phyloP scores from a whole-genome alignment of 805 yeast species.

The Candida caryicola region DNA sequence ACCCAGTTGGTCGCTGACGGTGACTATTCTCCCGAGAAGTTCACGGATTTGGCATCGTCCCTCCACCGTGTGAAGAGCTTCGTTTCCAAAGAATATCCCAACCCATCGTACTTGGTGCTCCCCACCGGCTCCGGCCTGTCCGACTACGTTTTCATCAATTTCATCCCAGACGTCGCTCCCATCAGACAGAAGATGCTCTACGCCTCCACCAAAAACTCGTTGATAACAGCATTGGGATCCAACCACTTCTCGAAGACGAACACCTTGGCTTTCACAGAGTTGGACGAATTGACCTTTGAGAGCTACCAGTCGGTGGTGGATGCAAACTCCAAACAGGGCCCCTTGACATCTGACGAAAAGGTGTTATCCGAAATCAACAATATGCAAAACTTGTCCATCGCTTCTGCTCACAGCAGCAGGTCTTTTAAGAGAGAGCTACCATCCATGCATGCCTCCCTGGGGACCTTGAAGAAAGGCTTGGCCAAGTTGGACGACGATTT shows the following conservation, averaged over 20 bases:
- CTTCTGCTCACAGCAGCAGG: slow-evolving; percentile 9
- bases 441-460: slow-evolving; percentile 27
- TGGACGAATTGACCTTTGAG: slow-evolving; percentile 49
- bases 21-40: slow-evolving; percentile 13
- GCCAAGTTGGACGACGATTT: slow-evolving; percentile 26
- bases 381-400: slow-evolving; percentile 29
- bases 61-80: slow-evolving; percentile 22
- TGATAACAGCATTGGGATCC: slow-evolving; percentile 72
- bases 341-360: slow-evolving; percentile 60
- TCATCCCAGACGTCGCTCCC: slow-evolving; percentile 81
- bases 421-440: slow-evolving; percentile 32
- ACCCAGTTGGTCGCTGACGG: slow-evolving; percentile 33
- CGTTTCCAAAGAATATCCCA: slow-evolving; percentile 26
- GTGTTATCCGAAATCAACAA: slow-evolving; percentile 43
- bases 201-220: slow-evolving; percentile 82
- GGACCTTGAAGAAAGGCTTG: slow-evolving; percentile 15
- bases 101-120: slow-evolving; percentile 36
- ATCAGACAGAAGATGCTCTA: slow-evolving; percentile 88
- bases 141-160: slow-evolving; percentile 60
- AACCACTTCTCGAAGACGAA: slow-evolving; percentile 44
- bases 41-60: slow-evolving; percentile 11
- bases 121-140: slow-evolving; percentile 15
- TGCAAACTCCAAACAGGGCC: slow-evolving; percentile 30
- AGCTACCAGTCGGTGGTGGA: slow-evolving; percentile 37
- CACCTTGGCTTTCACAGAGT: slow-evolving; percentile 50